Base-by-base conservation (phyloP, 768 basidiomycete species). In the Amanita rubescens region DNA sequence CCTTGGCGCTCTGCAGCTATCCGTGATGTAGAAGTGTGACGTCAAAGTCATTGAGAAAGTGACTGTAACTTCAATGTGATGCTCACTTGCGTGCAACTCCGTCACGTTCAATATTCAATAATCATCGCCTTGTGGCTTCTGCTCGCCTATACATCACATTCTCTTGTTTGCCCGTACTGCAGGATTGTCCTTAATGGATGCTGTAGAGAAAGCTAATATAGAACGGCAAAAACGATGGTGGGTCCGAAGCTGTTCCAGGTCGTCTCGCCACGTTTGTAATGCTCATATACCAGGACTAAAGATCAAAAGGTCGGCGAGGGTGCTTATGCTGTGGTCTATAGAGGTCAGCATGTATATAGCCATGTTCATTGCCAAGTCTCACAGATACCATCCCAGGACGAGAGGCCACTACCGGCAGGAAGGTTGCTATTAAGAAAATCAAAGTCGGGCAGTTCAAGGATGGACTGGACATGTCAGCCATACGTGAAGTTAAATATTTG, bases 381-480 rank as follows among this genome's bases (percentile, higher is more conserved):
- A 22, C 48, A 47, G 35, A 30, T 34, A n/a, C 22, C 25, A 20
- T 27, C 44, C 39, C 57, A 93, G 91, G 90, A 22, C 76, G 84
- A 57, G 87, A 92, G 61, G 75, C 79, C 15, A 71, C 82, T 0
- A 90, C 88, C 2, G 83, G 83, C 27, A 75, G 84, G n/a, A 88
- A 85, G 69, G 85, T 97, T 0, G 96, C 96, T 53, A 95, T 99
- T 61, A 99, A 99, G 75, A 98, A 98, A 71, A 95, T 96, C 60
- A 95, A 95, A 63, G 87, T 94, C 12, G 93, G 94, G 4, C 89
- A 90, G 61, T 94, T 95, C 76, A 95, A 94, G 67, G 96, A 98
- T 69, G 96, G 96, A 11, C 78, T 99, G 32, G 95, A 98, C 70
- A 97, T 99, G 94, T 95, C 93, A 57, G 96, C 96, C 54, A 85